Percentiles rank a stretch among this genome's conserved stretches.
These are phyloP conservation scores for Neurospora sp. DNA, from an alignment of 495 filamentous ascomycete genomes.

Conservation along the genomic window DNA sequence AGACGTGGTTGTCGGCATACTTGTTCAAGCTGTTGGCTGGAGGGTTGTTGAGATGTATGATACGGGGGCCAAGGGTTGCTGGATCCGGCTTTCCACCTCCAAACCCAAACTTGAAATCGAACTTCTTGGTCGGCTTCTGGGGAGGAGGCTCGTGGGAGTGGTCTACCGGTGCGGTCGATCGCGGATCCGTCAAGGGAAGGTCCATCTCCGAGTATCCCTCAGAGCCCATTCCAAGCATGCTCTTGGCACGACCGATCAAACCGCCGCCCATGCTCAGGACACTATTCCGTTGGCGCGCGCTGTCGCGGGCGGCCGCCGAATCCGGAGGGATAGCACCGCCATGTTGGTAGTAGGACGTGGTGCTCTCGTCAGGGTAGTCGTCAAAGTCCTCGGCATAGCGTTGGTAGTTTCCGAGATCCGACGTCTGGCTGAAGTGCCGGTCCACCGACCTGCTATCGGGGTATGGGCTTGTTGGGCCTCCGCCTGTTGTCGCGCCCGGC, in stretches of 20 bases:
- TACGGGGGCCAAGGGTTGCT: slow-evolving; percentile 78
- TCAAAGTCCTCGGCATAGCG: slow-evolving; percentile 79
- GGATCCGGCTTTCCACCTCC: slow-evolving; percentile 77
- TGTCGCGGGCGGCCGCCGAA: slow-evolving; percentile 38
- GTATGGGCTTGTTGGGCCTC: slow-evolving; percentile 41
- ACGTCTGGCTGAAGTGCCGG: slow-evolving; percentile 69
- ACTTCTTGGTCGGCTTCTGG: slow-evolving; percentile 44
- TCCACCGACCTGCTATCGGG: slow-evolving; percentile 30
- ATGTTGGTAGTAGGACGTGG: slow-evolving; percentile 51
- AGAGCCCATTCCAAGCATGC: slow-evolving; percentile 74
- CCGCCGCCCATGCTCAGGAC: slow-evolving; percentile 79
- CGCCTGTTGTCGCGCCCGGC: slow-evolving; percentile 16
- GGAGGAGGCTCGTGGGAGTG: slow-evolving; percentile 21
- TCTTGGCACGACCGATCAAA: slow-evolving; percentile 74
- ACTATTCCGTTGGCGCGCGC: slow-evolving; percentile 69
- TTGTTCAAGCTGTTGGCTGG: slow-evolving; percentile 82
- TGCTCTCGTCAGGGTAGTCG: slow-evolving; percentile 66
- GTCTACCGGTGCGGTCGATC: slow-evolving; percentile 24
- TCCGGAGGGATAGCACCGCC: slow-evolving; percentile 42
- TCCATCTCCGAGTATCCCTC: slow-evolving; percentile 98
- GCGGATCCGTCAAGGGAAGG: slow-evolving; percentile 77
- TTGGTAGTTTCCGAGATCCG: slow-evolving; percentile 75
- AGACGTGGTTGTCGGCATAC: slow-evolving; percentile 92
- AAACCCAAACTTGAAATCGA: slow-evolving; percentile 90
- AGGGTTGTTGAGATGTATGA: slow-evolving; percentile 96